Percentiles rank a stretch among this genome's conserved stretches.
phyloP scores from a whole-genome alignment of 441 rosid genomes.

The Mallotus repandus region DNA sequence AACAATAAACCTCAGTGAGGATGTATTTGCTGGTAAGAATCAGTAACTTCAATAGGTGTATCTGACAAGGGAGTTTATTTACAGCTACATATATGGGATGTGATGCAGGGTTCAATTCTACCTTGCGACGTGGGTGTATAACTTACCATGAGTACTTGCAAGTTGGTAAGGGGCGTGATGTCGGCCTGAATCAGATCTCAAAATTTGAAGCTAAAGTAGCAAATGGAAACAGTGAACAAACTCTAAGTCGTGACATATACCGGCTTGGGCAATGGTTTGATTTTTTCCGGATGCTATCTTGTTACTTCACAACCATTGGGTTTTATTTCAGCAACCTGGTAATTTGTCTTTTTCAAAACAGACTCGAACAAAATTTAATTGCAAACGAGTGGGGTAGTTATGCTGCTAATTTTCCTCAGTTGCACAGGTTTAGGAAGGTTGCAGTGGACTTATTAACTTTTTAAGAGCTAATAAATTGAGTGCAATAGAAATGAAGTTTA shows the following conservation, averaged over 20 bases:
- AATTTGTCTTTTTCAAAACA: conserved; percentile 23
- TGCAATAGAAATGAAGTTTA: neutral
- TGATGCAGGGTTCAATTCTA: conserved; percentile 74
- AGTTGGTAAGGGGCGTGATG: conserved; percentile 99
- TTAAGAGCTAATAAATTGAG: neutral
- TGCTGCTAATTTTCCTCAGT: neutral
- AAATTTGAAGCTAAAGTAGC: conserved; percentile 98
- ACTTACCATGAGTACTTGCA: conserved; percentile 90
- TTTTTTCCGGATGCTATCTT: conserved; percentile 96
- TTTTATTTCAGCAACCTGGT: conserved; percentile 95
- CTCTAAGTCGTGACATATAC: conserved; percentile 87
- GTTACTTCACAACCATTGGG: conserved; percentile 96
- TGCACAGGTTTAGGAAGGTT: neutral
- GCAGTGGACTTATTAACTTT: neutral
- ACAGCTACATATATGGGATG: conserved; percentile 22
- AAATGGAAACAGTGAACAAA: conserved; percentile 96
- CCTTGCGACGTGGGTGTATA: conserved; percentile 73
- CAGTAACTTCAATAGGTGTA: conserved; percentile 12
- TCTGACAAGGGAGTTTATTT: conserved; percentile 20
- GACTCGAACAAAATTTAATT: neutral
- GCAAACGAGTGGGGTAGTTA: too few species aligned
- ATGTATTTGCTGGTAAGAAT: conserved; percentile 84
- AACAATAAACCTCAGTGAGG: conserved; percentile 92
- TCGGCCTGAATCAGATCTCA: conserved; percentile 93
- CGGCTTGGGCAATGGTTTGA: conserved; percentile 90